These are phyloP conservation scores for Irpex lacteus DNA, from an alignment of 1,284 basidiomycete genomes.

Conservation along the genomic window DNA sequence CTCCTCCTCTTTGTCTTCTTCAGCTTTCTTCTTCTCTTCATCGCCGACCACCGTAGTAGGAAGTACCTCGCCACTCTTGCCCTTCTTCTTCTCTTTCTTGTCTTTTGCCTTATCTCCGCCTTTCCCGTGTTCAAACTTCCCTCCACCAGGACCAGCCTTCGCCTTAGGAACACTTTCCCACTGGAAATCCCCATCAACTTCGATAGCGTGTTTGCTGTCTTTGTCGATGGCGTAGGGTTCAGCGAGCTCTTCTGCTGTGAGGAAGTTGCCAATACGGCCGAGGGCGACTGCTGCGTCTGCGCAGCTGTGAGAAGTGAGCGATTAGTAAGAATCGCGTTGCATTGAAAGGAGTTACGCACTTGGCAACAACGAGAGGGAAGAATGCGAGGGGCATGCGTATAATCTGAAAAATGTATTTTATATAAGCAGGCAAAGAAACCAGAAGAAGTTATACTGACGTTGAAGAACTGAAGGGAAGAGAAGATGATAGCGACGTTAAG, in stretches of 20 bases:
- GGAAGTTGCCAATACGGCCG: constrained; percentile 53
- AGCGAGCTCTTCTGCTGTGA: constrained; percentile 63
- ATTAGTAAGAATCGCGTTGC: neutral
- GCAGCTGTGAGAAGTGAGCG: constrained; percentile 19
- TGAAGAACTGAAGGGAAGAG: constrained; percentile 72
- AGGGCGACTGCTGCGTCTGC: constrained; percentile 66
- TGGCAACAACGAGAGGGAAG: constrained; percentile 50
- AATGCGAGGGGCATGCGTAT: constrained; percentile 52
- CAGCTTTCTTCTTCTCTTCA: constrained; percentile 20
- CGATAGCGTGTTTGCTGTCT: constrained; percentile 44
- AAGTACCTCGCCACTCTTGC: constrained; percentile 19
- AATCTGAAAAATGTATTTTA: constrained; percentile 35
- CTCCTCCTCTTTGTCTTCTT: constrained; percentile 39
- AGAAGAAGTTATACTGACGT: constrained; percentile 40
- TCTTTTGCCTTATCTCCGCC: neutral
- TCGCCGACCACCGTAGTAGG: constrained; percentile 18
- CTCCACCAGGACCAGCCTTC: constrained; percentile 26
- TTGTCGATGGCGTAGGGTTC: constrained; percentile 49
- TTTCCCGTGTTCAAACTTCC: constrained; percentile 20
- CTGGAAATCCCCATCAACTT: constrained; percentile 63
- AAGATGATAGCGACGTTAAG: constrained; percentile 74
- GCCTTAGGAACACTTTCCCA: constrained; percentile 52
- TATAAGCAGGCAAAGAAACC: neutral
- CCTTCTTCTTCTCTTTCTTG: constrained; percentile 17
- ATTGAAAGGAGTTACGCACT: constrained; percentile 1